Conservation (phyloP, 2,329 filamentous ascomycete species). For the Lasiodiplodia sp. region DNA sequence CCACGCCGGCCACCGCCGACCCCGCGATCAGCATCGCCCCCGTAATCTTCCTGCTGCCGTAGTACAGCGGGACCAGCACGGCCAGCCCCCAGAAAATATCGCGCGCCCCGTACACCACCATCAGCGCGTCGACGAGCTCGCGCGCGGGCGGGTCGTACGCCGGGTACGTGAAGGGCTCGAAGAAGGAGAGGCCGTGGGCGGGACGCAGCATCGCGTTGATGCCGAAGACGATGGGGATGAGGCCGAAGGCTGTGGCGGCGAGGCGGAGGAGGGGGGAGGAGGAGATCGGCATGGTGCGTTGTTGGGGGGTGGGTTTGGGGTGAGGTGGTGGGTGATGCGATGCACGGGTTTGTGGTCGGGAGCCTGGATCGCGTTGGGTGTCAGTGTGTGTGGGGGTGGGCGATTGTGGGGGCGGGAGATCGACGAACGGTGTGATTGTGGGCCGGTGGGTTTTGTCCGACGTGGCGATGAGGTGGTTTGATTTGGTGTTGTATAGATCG, state of each 20-base stretch:
- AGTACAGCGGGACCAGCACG: conserved; percentile 47
- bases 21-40: conserved; percentile 54
- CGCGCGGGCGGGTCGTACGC: conserved; percentile 46
- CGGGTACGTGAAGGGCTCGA: conserved; percentile 45
- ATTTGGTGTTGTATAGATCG: background rate
- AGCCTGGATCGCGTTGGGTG: background rate
- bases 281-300: background rate
- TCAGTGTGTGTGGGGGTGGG: background rate
- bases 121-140: conserved; percentile 53
- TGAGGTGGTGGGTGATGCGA: background rate
- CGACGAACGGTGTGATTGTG: background rate
- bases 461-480: background rate
- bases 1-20: conserved; percentile 53
- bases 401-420: background rate
- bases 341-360: background rate
- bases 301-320: background rate
- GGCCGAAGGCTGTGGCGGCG: conserved; percentile 35
- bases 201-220: conserved; percentile 51
- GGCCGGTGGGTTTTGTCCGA: background rate
- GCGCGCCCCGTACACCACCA: conserved; percentile 57
- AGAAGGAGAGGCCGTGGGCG: conserved; percentile 45
- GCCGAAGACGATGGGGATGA: conserved; percentile 47
- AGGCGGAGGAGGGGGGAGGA: conserved; percentile 3
- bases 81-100: conserved; percentile 59
- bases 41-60: conserved; percentile 49